Evolutionary conservation across 371 early-diverging fungal species (phyloP), one percentile per base, ranked within the genome.

Genomic region (Apophysomyces trapeziformis): DNA sequence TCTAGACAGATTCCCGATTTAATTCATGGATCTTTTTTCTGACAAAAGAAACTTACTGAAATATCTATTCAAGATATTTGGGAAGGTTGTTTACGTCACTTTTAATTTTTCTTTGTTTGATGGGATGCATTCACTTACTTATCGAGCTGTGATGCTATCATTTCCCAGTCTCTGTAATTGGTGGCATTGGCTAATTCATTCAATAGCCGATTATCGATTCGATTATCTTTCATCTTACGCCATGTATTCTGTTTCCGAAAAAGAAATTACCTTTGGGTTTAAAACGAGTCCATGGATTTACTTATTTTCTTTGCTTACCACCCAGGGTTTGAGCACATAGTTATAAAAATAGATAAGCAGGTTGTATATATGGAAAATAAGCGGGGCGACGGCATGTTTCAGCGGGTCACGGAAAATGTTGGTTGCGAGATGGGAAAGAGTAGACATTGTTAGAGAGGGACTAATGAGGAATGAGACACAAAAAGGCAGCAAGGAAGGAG

Each of bases 121-220:
- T 26, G 32, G 32, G 32, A 0, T 26, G 32, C 32, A 26, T 26
- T 3, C 0, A 18, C 4, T 16, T 50, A 60, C 67, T 68, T 73
- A 85, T 91, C 91, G 11, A 91, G 73, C 18, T 83, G 78, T 37
- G 70, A 74, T 7, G 91, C 90, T 46, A 68, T 73, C 6, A 68
- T 63, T 14, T 74, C 61, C 90, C 90, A 91, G 66, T 90, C 89
- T 2, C 78, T 75, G 68, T 87, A 89, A 26, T 73, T 85, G 50
- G 63, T 69, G 7, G 89, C 84, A 32, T 76, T 72, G 6, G 67
- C 64, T 6, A 90, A 67, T 32, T 70, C 71, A 37, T 64, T 54
- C 5, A 70, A 44, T 4, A 85, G 63, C 68, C 76, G 38, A 70
- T 85, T 84, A 66, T 81, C 78, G 7, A 71, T 73, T 62, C 72